phyloP scores from a whole-genome alignment of 2,329 filamentous ascomycete genomes.

The Alternaria incomplexa region DNA sequence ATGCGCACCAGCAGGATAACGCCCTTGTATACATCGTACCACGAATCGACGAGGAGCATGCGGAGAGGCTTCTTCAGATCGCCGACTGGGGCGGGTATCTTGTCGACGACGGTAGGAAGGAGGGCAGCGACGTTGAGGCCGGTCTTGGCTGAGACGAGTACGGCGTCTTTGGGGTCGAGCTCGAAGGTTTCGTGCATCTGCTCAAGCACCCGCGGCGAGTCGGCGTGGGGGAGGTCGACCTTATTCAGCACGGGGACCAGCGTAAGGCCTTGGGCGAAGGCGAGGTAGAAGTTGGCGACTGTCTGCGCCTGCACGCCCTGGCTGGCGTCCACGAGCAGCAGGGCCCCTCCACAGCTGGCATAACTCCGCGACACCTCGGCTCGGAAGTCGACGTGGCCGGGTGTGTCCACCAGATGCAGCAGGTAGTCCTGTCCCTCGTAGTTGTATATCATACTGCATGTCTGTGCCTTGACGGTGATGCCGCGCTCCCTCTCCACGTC shows the following conservation, averaged over 20 bases:
- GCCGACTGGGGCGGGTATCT: constrained; percentile 81
- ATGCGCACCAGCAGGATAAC: constrained; percentile 89
- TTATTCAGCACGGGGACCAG: constrained; percentile 96
- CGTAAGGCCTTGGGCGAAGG: constrained; percentile 86
- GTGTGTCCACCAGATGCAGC: constrained; percentile 93
- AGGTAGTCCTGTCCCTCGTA: constrained; percentile 87
- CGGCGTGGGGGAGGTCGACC: constrained; percentile 88
- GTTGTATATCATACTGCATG: constrained; percentile 96
- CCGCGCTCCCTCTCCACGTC: constrained; percentile 95
- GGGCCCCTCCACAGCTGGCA: constrained; percentile 87
- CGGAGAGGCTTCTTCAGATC: constrained; percentile 75
- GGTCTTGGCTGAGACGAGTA: constrained; percentile 90
- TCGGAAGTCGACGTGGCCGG: constrained; percentile 96
- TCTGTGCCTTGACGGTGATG: constrained; percentile 98
- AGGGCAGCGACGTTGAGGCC: constrained; percentile 85
- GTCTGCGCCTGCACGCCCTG: constrained; percentile 98
- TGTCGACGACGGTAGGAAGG: constrained; percentile 82
- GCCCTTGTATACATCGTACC: constrained; percentile 96
- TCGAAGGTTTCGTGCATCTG: constrained; percentile 90
- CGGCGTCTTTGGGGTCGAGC: constrained; percentile 75
- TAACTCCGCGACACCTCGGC: constrained; percentile 96
- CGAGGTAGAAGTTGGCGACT: constrained; percentile 97
- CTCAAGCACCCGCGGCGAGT: constrained; percentile 81
- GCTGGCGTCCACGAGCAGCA: constrained; percentile 92
- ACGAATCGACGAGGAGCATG: constrained; percentile 92